Evolutionary conservation across 441 rosid genomes (phyloP).

Genomic region (Omphalea diandra): DNA sequence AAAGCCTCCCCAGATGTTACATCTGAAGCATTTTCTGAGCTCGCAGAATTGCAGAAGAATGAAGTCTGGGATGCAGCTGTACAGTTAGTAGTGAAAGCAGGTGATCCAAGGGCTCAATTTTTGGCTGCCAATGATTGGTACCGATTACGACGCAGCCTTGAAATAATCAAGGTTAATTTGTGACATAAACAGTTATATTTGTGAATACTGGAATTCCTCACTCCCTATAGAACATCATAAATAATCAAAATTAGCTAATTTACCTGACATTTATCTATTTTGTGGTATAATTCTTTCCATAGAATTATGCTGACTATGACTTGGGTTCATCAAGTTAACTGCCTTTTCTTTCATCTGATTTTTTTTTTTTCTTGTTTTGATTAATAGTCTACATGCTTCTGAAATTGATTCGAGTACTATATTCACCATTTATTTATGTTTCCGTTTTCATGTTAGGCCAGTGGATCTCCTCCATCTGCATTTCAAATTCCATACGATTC

Average conservation of each 20-base stretch:
- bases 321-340: slow-evolving; percentile 3
- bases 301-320: slow-evolving; percentile 1
- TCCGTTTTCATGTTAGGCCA: slow-evolving; percentile 58
- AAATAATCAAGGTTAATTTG: slow-evolving; percentile 79
- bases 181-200: slow-evolving; percentile 1
- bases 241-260: not conserved
- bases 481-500: slow-evolving; percentile 77
- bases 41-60: slow-evolving; percentile 52
- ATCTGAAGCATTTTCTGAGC: slow-evolving; percentile 55
- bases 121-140: slow-evolving; percentile 87
- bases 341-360: not conserved
- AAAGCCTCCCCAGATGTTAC: slow-evolving; percentile 66
- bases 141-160: slow-evolving; percentile 83
- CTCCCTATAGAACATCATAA: not conserved
- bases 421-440: slow-evolving; percentile 5
- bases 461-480: slow-evolving; percentile 87
- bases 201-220: not conserved
- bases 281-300: not conserved
- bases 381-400: slow-evolving; percentile 6
- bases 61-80: slow-evolving; percentile 85
- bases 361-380: not conserved
- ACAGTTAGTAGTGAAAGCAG: slow-evolving; percentile 66
- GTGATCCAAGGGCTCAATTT: slow-evolving; percentile 56
- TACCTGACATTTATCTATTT: not conserved
- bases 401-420: not conserved